phyloP scores from a whole-genome alignment of 208 protist species.

The Tritrichomonas musculus region DNA sequence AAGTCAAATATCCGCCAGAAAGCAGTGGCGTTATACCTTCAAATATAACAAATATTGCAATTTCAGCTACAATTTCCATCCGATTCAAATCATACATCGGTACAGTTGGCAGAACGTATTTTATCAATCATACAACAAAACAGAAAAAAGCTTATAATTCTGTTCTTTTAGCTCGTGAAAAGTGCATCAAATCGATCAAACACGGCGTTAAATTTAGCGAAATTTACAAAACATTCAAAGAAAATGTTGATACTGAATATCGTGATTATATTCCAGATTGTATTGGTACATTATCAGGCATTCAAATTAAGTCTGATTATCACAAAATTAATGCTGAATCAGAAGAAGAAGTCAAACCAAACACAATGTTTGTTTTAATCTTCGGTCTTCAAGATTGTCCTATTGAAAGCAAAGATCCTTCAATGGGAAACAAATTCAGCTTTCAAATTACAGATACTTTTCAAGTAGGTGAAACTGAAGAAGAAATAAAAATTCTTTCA shows the following conservation, averaged over 20 bases:
- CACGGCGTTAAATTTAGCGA: not conserved
- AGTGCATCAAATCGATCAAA: not conserved
- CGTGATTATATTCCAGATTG: not conserved
- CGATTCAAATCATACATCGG: slow-evolving; percentile 3
- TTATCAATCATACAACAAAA: not conserved
- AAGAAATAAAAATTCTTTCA: too few relatives aligned
- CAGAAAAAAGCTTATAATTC: not conserved
- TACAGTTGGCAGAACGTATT: not conserved
- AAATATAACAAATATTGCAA: not conserved
- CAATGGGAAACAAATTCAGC: not conserved
- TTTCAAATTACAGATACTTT: not conserved
- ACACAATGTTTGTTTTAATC: not conserved
- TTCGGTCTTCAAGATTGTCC: not conserved
- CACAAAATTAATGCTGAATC: not conserved
- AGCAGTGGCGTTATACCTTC: not conserved
- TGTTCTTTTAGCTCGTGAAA: not conserved
- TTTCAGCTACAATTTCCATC: not conserved
- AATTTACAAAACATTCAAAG: not conserved
- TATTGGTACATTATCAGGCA: not conserved
- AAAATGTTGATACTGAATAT: not conserved
- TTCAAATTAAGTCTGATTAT: not conserved
- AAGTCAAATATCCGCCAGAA: not conserved
- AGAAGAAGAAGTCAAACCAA: not conserved
- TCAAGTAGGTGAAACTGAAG: not conserved
- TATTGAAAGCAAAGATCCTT: not conserved